phyloP scores from a whole-genome alignment of 208 protist genomes.

The Leishmania tropica region DNA sequence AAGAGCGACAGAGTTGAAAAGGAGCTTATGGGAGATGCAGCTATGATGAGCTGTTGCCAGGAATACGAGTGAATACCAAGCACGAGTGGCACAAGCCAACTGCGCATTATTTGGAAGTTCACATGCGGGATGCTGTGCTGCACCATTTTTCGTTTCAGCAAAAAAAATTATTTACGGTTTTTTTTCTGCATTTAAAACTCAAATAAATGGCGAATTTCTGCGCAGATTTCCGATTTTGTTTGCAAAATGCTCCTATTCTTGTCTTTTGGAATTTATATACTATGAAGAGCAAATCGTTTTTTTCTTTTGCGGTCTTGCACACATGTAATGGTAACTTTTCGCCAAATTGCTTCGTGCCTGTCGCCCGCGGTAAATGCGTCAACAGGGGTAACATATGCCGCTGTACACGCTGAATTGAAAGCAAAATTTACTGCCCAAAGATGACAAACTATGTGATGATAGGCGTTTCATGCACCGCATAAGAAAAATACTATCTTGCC shows the following conservation, averaged over 20 bases:
- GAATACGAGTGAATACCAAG: not conserved
- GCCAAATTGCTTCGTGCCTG: not conserved
- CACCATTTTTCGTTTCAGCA: not conserved
- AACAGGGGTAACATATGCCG: not conserved
- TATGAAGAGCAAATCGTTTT: not conserved
- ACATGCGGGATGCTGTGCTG: not conserved
- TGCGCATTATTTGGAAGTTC: not conserved
- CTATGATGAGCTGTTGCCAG: not conserved
- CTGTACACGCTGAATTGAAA: not conserved
- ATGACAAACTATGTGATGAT: not conserved
- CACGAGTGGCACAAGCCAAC: not conserved
- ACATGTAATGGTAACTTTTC: not conserved
- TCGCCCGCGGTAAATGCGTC: not conserved
- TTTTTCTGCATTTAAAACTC: not conserved
- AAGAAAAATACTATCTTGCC: slow-evolving; percentile 6
- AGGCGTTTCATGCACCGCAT: not conserved
- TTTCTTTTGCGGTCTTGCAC: not conserved
- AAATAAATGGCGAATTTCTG: not conserved
- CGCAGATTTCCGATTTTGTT: not conserved
- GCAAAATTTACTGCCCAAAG: not conserved
- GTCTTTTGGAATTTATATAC: not conserved
- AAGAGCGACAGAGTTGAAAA: not conserved
- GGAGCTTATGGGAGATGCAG: not conserved
- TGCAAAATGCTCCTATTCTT: not conserved
- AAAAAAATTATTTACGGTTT: not conserved